phyloP scores from a whole-genome alignment of 2,329 filamentous ascomycete genomes.

The Plenodomus lindquistii region DNA sequence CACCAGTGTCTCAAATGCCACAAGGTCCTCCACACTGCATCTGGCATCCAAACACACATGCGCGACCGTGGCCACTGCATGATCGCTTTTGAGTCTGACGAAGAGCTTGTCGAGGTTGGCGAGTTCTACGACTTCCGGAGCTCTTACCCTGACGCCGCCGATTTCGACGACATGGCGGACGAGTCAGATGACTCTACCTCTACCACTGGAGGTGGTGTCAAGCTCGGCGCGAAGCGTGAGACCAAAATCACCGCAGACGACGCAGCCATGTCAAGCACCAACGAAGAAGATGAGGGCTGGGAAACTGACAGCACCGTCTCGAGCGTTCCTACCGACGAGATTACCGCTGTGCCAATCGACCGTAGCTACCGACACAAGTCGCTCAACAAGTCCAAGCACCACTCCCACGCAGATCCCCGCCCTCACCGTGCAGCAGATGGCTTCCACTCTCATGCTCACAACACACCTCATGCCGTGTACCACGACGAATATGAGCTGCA shows the following conservation, averaged over 20 bases:
- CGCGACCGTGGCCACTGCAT: conserved; percentile 95
- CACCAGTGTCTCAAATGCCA: conserved; percentile 88
- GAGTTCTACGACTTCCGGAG: conserved; percentile 97
- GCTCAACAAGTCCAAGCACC: conserved; percentile 73
- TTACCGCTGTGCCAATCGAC: conserved; percentile 78
- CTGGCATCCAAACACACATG: conserved; percentile 94
- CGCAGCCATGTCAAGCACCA: conserved; percentile 51
- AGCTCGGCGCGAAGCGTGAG: conserved; percentile 66
- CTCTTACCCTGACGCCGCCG: conserved; percentile 84
- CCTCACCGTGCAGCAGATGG: conserved; percentile 76
- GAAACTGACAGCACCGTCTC: conserved; percentile 91
- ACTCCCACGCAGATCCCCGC: conserved; percentile 71
- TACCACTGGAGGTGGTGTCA: conserved; percentile 62
- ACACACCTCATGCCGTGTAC: conserved; percentile 75
- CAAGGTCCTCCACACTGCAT: conserved; percentile 76
- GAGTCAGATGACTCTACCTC: conserved; percentile 53
- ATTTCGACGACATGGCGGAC: conserved; percentile 56
- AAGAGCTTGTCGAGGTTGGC: conserved; percentile 90
- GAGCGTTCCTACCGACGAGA: conserved; percentile 82
- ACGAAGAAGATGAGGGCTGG: conserved; percentile 82
- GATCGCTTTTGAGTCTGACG: conserved; percentile 87
- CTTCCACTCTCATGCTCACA: conserved; percentile 79
- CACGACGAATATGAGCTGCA: conserved; percentile 94
- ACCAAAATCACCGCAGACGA: conserved; percentile 45
- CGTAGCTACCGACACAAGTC: conserved; percentile 73